Percentiles rank a stretch among this genome's conserved stretches.
Evolutionary conservation across 2,329 filamentous ascomycete species (phyloP).

Genomic region (Pseudogymnoascus destructans): DNA sequence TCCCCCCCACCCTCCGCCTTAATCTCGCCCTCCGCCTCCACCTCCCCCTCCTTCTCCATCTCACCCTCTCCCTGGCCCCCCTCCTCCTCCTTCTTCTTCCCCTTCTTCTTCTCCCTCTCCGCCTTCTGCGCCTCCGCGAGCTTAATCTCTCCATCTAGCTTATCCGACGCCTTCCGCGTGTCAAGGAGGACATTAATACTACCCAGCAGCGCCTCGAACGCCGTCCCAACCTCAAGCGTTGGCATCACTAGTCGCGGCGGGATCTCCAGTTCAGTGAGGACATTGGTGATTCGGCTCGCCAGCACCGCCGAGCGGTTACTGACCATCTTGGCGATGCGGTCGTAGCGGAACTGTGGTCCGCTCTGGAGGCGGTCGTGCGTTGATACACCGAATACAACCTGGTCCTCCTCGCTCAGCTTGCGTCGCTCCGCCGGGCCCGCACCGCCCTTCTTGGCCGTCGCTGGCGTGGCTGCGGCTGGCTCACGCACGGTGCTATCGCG

Average conservation of each 20-base stretch:
- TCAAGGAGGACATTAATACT: constrained; percentile 59
- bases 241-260: constrained; percentile 59
- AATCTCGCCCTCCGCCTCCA: constrained; percentile 56
- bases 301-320: constrained; percentile 65
- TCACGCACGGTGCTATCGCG: constrained; percentile 26
- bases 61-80: constrained; percentile 5
- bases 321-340: constrained; percentile 66
- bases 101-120: constrained; percentile 27
- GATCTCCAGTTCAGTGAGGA: constrained; percentile 59
- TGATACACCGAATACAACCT: constrained; percentile 69
- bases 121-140: constrained; percentile 42
- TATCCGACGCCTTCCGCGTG: constrained; percentile 60
- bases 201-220: constrained; percentile 58
- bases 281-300: constrained; percentile 60
- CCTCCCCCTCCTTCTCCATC: constrained; percentile 8
- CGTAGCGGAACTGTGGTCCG: constrained; percentile 81
- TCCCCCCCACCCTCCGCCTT: constrained; percentile 31
- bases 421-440: constrained; percentile 40
- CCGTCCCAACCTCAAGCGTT: constrained; percentile 55
- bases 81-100: constrained; percentile 10
- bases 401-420: constrained; percentile 62
- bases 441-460: constrained; percentile 27
- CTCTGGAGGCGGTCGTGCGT: constrained; percentile 74
- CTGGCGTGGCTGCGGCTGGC: constrained; percentile 25
- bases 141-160: constrained; percentile 59